Base-by-base conservation (phyloP, 768 basidiomycete species). In the Hypholoma sublateritium region DNA sequence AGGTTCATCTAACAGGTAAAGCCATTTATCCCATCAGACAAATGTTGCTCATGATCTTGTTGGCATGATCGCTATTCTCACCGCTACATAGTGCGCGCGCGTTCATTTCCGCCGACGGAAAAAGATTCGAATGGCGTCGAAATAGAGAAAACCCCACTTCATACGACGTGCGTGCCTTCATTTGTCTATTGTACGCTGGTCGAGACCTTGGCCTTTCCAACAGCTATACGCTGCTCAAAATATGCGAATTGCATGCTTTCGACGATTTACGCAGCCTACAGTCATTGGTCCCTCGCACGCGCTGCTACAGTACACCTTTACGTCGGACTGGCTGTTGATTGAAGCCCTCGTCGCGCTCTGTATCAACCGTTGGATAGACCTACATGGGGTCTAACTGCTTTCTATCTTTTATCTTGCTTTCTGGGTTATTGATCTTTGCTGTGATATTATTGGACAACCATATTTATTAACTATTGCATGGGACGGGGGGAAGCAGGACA, bases 311-410 rank as follows among this genome's bases (percentile, higher is more conserved):
- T 90, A 88, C 70, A 79, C 72, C 48, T 90, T 91, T 70, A 77
- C 74, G 43, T 76, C 86, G 48, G 82, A 82, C 58, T 65, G 73
- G 35, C 81, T 90, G 53, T 70, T 91, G 60, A 76, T 87, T 17
- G 81, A 89, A 65, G 78, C 80, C 4, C 72, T 90, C 56, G 72
- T 91, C 39, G 78, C 90, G 6, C 75, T 91, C 52, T 85, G 80
- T 66, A 73, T 91, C 60, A 89, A 89, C 70, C 79, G 89, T 57
- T 91, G 88, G 88, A 70, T 90, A 67, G 89, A 90, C 72, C 71
- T 77, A 67, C 76, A 74, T 65, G 80, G 80, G 35, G 69, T 80
- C 65, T 80, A 73, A 70, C 44, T 51, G 45, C 36, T 44, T 59
- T 45, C 57, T 63, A 46, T 37, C 50, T 50, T 65, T 62, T 44